Evolutionary conservation across 257 asterid genomes (phyloP), one percentile per base, ranked within the genome.

Genomic region (Jacaranda mimosifolia): DNA sequence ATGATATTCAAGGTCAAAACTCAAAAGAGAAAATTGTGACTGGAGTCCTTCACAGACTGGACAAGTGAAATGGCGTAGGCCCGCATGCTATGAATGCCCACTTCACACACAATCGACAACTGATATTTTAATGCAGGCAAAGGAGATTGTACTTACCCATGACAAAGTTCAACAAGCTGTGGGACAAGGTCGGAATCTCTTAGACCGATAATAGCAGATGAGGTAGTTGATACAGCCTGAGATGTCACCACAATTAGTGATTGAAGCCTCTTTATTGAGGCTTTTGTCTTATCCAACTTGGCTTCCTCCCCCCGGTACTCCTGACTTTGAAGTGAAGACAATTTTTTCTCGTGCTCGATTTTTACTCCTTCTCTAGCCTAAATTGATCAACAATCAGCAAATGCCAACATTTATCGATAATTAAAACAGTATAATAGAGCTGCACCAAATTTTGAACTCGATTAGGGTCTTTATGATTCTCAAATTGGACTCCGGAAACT

Each of bases 221-320:
- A 96, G 43, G 98, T 93, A 6, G 97, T 84, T 40, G 98, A 85
- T 40, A 90, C 98, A 15, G 98, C 99, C 80, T 91, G 99, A 75
- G 99, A 93, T 17, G 99, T 91, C 79, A 96, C 98, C 68, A 84
- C 77, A 26, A 96, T 93, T 68, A 93, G 90, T 42, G 99, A 96
- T 59, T 93, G 99, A 78, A 96, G 92, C 81, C 94, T 89, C 68
- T 71, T 88, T 49, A 93, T 91, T 21, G 98, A 86, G 59, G 98
- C 86, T 84, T 96, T 96, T n/a, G 99, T 96, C 85, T 96, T 96
- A 88, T 93, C 98, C 93, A 93, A 74, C 86, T 96, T 96, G 80
- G 92, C 76, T 9, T 83, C 92, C 13, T 87, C 97, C 42, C 97
- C 90, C 58, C 88, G 84, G 78, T 81, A 84, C 84, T 96, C 99